phyloP scores from a whole-genome alignment of 768 basidiomycete species.

The Kwoniella bestiolae region DNA sequence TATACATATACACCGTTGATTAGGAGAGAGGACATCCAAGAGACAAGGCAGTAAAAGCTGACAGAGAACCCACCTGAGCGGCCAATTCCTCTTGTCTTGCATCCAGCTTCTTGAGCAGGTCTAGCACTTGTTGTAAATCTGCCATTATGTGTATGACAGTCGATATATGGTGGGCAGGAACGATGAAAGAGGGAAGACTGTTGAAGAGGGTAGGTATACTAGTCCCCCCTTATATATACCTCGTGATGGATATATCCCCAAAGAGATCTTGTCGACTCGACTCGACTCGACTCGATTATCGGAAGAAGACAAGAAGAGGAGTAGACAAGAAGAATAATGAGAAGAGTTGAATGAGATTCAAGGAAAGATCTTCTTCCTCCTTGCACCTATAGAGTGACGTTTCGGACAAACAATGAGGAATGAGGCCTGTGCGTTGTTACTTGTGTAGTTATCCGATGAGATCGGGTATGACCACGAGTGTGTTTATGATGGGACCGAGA shows the following conservation, averaged over 20 bases:
- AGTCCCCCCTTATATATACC: too few species aligned
- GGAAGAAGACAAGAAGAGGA: not conserved
- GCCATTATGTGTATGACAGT: slow-evolving; percentile 20
- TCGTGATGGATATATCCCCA: not conserved
- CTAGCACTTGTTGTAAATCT: slow-evolving; percentile 32
- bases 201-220: not conserved
- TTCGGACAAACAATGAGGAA: too few species aligned
- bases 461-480: not conserved
- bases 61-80: slow-evolving; percentile 25
- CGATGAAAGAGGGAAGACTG: not conserved
- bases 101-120: slow-evolving; percentile 34
- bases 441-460: not conserved
- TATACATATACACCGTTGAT: too few species aligned
- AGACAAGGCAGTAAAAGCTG: not conserved
- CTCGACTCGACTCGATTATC: too few species aligned
- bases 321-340: not conserved
- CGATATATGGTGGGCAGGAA: not conserved
- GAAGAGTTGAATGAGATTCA: not conserved
- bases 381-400: not conserved
- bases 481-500: too few species aligned
- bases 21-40: not conserved
- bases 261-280: not conserved
- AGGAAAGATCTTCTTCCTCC: not conserved
- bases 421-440: not conserved
- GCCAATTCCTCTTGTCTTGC: slow-evolving; percentile 36